These are phyloP conservation scores for Pluteus cervinus DNA, from an alignment of 768 basidiomycete genomes.

Conservation along the genomic window DNA sequence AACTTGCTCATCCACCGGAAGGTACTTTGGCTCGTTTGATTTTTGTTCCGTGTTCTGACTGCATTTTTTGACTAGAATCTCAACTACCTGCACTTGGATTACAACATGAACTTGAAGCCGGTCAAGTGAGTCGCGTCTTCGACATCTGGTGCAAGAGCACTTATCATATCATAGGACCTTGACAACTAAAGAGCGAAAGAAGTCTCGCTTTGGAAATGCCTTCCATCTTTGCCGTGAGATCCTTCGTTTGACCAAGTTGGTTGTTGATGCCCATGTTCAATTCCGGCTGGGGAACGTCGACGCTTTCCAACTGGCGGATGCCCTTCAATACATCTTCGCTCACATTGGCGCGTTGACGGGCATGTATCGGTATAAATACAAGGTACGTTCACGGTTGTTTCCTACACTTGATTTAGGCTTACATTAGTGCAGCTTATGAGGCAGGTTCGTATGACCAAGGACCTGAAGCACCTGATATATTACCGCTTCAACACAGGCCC, in stretches of 20 bases:
- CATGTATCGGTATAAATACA: slow-evolving; percentile 99
- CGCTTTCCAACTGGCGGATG: slow-evolving; percentile 98
- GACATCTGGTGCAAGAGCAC: background rate
- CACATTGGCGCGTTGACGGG: slow-evolving; percentile 98
- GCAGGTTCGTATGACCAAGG: slow-evolving; percentile 99
- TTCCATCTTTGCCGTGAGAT: slow-evolving; percentile 99
- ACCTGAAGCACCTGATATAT: slow-evolving; percentile 96
- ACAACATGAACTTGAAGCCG: slow-evolving; percentile 98
- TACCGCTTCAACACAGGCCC: slow-evolving; percentile 99
- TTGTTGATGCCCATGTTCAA: slow-evolving; percentile 98
- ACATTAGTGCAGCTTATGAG: slow-evolving; percentile 72
- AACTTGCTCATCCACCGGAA: slow-evolving; percentile 99
- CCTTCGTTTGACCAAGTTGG: slow-evolving; percentile 93
- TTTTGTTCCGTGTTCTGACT: background rate
- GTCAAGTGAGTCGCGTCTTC: slow-evolving; percentile 50
- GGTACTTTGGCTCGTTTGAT: slow-evolving; percentile 33
- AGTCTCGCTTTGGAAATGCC: slow-evolving; percentile 99
- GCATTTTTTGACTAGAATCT: slow-evolving; percentile 49
- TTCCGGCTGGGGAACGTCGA: slow-evolving; percentile 98
- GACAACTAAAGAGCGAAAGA: slow-evolving; percentile 99
- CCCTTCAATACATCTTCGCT: slow-evolving; percentile 94
- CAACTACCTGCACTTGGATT: slow-evolving; percentile 93
- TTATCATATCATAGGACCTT: slow-evolving; percentile 59
- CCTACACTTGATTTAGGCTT: background rate
- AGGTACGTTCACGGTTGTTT: slow-evolving; percentile 40